Base-by-base conservation (phyloP, 2,329 filamentous ascomycete species). In the Akanthomyces lecanii region DNA sequence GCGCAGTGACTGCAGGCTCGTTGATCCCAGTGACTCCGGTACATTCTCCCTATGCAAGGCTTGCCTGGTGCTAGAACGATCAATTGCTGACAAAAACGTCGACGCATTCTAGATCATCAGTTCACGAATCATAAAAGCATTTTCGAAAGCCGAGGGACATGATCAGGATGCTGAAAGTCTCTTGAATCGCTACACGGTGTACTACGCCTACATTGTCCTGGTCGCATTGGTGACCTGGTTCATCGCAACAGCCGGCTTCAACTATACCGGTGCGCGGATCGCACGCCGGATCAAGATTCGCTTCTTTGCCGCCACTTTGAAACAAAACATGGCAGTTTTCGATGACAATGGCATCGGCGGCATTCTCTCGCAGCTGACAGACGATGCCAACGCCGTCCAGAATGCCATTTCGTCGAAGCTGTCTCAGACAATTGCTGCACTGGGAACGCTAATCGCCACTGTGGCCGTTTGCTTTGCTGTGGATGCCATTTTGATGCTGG, bases 161-260 rank as follows among this genome's bases (percentile, higher is more conserved):
- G 48, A 51, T n/a, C 48, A 28, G 25, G 25, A 51, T n/a, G 23
- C 48, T 16, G 48, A 51, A 16, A 16, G 23, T 11, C 25, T 28
- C 11, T 23, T 33, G 2, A 53, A 36, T 23, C n/a, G n/a, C 28
- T 53, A 53, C 50, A n/a, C 50, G 50, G 10, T 23, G n/a, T 53
- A n/a, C 16, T 53, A 72, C 36, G 18, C 48, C 18, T 63, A 63
- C 44, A 58, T 63, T 42, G 38, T 75, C 65, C 64, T 73, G 60
- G 73, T 74, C 52, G 73, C 74, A 21, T 71, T 77, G 59, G 64
- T 69, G 14, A 70, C 63, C 70, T 77, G 45, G 68, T 76, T 6
- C 72, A 74, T 2, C 68, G 68, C 36, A 72, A 70, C 42, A 63
- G 74, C 61, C 63, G 61, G 61, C 25, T 63, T 63, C 30, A 40